Conservation (phyloP, 345 rosid genomes). For the Arabidopsis suecica region DNA sequence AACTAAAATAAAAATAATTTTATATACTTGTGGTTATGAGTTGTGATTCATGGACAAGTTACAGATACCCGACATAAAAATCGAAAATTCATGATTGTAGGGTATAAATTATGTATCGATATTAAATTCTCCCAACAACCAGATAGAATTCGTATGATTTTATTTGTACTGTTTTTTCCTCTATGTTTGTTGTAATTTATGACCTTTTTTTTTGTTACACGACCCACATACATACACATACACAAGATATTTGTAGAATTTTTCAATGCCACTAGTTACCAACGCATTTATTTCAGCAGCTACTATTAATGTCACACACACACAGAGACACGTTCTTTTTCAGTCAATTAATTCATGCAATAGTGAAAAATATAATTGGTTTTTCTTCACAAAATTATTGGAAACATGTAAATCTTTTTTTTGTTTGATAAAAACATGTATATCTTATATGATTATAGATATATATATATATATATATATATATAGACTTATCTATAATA, state of each 20-base stretch:
- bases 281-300: constrained; percentile 20
- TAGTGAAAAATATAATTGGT: neutral
- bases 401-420: neutral
- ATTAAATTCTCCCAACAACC: constrained; percentile 37
- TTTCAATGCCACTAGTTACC: neutral
- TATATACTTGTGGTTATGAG: constrained; percentile 20
- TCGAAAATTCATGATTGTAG: neutral
- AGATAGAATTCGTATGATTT: constrained; percentile 32
- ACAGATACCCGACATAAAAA: constrained; percentile 8
- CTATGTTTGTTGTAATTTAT: neutral
- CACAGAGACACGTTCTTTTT: neutral
- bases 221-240: constrained; percentile 31
- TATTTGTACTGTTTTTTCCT: neutral
- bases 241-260: constrained; percentile 10
- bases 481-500: neutral
- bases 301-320: constrained; percentile 7
- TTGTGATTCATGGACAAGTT: constrained; percentile 3
- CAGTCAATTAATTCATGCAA: constrained; percentile 3
- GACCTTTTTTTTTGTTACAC: constrained; percentile 13
- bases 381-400: neutral
- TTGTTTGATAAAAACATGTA: too few relatives aligned
- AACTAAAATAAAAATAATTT: constrained; percentile 2
- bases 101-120: constrained; percentile 8
- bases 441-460: neutral
- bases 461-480: neutral